Evolutionary conservation across 768 basidiomycete species (phyloP), one percentile per base, ranked within the genome.

Genomic region (Pleurotus cornucopiae): DNA sequence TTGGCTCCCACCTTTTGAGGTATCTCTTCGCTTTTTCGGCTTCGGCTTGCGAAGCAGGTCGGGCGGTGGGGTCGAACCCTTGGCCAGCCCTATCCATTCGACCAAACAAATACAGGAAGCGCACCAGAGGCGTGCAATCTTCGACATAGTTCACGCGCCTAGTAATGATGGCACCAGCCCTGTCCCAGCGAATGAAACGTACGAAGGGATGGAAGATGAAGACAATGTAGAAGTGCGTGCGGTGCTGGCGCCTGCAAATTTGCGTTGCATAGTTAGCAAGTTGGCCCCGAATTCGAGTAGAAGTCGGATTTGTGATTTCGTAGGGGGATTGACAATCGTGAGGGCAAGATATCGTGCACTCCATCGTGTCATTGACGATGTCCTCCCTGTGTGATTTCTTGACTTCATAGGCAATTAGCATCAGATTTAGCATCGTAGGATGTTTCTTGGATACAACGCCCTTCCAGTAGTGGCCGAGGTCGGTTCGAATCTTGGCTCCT

Each of bases 101-200:
- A 5, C 18, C 40, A 56, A 63, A 69, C n/a, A 61, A 60, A 51
- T 54, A 63, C 25, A 73, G 59, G 59, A 69, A 73, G 2, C 58
- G 40, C 7, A 55, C 44, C 6, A 73, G 58, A 1, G 47, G 16
- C 2, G 41, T 6, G 5, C 62, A 49, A 3, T 62, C 5, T 4
- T 47, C 20, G 11, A 30, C 38, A 62, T 66, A 70, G 37, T 67
- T 48, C 54, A 74, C 63, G 6, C 49, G 6, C 5, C 43, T 26
- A 18, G 66, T 59, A 11, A 73, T 69, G 7, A 66, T 54, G 2
- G 62, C 63, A 13, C 68, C 72, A 12, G 62, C 48, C 5, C 66
- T 66, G 57, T 76, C 74, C 68, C 69, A 75, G 46, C 65, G 63
- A 18, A 75, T 54, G 48, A 75, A 64, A 3, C 71, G 60, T 1